These are phyloP conservation scores for Colletotrichum tropicicola DNA, from an alignment of 2,329 filamentous ascomycete species.

Conservation along the genomic window DNA sequence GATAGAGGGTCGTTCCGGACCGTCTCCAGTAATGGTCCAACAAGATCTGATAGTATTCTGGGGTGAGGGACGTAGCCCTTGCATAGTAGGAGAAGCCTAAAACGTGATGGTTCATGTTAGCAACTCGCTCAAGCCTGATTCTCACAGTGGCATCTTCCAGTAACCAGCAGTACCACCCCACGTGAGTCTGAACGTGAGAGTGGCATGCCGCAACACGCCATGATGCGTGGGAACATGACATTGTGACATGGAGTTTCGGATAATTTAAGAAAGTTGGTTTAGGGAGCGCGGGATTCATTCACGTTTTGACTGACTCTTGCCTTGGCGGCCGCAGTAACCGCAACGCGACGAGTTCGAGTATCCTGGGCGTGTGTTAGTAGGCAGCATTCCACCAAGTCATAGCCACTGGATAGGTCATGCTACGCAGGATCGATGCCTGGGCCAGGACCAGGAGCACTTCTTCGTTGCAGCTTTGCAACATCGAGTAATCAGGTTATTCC, in stretches of 20 bases:
- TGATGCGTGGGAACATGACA: neutral
- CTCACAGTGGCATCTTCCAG: neutral
- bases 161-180: neutral
- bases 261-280: neutral
- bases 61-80: constrained; percentile 66
- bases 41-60: constrained; percentile 75
- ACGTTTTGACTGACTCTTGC: constrained; percentile 62
- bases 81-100: constrained; percentile 80
- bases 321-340: constrained; percentile 60
- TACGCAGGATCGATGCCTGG: neutral
- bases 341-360: constrained; percentile 62
- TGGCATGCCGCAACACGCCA: constrained; percentile 6
- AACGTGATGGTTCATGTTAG: constrained; percentile 35
- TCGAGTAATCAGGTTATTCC: neutral
- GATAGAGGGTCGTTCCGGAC: constrained; percentile 76
- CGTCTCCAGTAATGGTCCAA: constrained; percentile 82
- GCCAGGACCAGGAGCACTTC: neutral
- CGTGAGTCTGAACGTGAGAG: neutral
- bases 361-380: constrained; percentile 42
- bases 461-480: neutral
- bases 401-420: neutral
- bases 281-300: constrained; percentile 38
- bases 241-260: constrained; percentile 2
- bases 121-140: neutral
- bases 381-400: neutral